phyloP scores from a whole-genome alignment of 306 rosid species.

The Pyrus betulifolia region DNA sequence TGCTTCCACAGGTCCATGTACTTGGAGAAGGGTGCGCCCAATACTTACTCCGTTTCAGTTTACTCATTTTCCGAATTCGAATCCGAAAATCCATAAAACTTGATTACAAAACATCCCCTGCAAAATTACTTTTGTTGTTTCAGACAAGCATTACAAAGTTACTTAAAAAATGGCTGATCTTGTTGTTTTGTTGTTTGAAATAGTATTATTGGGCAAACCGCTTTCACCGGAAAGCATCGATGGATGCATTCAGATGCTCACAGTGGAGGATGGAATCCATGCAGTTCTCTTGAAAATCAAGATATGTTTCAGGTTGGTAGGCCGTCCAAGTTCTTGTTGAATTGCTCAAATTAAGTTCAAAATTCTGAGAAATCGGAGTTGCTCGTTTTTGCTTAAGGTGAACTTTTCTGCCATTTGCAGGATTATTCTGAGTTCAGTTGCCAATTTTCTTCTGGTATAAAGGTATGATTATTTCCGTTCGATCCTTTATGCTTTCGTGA shows the following conservation, averaged over 20 bases:
- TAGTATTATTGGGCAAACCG: conserved; percentile 73
- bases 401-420: conserved; percentile 28
- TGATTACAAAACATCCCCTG: background rate
- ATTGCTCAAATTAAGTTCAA: background rate
- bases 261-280: conserved; percentile 30
- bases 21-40: conserved; percentile 72
- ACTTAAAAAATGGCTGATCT: background rate
- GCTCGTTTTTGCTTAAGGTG: conserved; percentile 5
- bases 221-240: conserved; percentile 53
- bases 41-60: background rate
- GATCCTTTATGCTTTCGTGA: background rate
- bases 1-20: conserved; percentile 53
- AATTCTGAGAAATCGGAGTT: background rate
- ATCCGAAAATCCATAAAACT: background rate
- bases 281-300: conserved; percentile 9
- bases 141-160: background rate
- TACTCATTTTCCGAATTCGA: background rate
- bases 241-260: conserved; percentile 61
- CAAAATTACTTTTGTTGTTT: background rate
- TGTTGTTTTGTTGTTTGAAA: conserved; percentile 4
- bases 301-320: conserved; percentile 31
- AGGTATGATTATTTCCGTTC: conserved; percentile 39
- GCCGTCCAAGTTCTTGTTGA: background rate
- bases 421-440: conserved; percentile 34
- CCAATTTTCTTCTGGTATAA: conserved; percentile 64